A percentile compares a stretch with the other conserved stretches of the same genome.
phyloP scores from a whole-genome alignment of 2,329 filamentous ascomycete species.

The Trichoderma brevicompactum region DNA sequence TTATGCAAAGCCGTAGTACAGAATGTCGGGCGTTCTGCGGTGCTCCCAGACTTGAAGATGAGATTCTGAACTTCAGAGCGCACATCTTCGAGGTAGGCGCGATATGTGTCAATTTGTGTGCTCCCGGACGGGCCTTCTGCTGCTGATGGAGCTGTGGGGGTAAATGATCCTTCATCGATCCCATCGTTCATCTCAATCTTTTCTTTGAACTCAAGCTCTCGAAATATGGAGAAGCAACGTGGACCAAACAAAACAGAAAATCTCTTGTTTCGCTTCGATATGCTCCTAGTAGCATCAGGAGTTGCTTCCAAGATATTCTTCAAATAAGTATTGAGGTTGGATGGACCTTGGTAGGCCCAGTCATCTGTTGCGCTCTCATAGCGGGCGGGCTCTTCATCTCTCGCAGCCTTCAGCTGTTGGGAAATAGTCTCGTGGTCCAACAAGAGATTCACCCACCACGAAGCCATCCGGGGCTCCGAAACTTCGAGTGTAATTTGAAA shows the following conservation, averaged over 20 bases:
- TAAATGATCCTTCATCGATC: slow-evolving; percentile 47
- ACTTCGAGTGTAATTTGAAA: slow-evolving; percentile 54
- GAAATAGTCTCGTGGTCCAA: slow-evolving; percentile 51
- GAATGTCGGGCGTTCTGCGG: slow-evolving; percentile 38
- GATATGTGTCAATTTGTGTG: slow-evolving; percentile 48
- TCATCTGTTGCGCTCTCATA: slow-evolving; percentile 50
- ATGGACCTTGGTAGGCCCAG: slow-evolving; percentile 47
- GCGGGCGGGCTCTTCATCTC: slow-evolving; percentile 52
- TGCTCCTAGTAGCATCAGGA: slow-evolving; percentile 47
- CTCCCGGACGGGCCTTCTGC: slow-evolving; percentile 40
- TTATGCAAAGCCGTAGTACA: slow-evolving; percentile 41
- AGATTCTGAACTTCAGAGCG: slow-evolving; percentile 53
- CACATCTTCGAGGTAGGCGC: slow-evolving; percentile 56
- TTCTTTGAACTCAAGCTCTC: slow-evolving; percentile 55
- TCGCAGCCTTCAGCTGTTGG: slow-evolving; percentile 46
- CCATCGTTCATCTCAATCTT: slow-evolving; percentile 44
- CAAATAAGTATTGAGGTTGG: slow-evolving; percentile 57
- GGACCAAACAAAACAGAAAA: slow-evolving; percentile 59
- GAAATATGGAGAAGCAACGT: slow-evolving; percentile 55
- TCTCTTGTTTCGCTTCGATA: slow-evolving; percentile 61
- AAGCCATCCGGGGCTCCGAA: slow-evolving; percentile 52
- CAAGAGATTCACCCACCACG: slow-evolving; percentile 50
- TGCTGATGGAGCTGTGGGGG: slow-evolving; percentile 42
- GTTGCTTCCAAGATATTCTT: slow-evolving; percentile 52
- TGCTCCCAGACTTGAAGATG: slow-evolving; percentile 44